These are phyloP conservation scores for Cyberlindnera misumaiensis DNA, from an alignment of 805 yeast genomes.

Conservation along the genomic window DNA sequence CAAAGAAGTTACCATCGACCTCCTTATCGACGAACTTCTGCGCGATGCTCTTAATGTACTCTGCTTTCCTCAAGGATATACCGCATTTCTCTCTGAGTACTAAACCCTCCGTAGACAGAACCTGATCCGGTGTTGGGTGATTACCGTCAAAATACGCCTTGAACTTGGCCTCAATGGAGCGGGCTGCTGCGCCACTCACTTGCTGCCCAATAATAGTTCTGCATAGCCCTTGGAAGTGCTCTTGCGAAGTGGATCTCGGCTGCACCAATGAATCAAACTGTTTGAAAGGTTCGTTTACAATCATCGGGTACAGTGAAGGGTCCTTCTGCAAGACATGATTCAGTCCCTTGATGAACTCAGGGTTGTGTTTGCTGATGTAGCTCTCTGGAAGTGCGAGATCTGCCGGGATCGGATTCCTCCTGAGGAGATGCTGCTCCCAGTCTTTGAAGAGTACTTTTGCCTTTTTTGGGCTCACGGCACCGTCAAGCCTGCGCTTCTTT, in stretches of 20 bases:
- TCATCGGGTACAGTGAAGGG: conserved; percentile 28
- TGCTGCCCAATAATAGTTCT: conserved; percentile 63
- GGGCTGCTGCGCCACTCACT: conserved; percentile 76
- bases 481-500: conserved; percentile 5
- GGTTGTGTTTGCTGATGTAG: conserved; percentile 23
- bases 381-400: conserved; percentile 18
- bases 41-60: conserved; percentile 52
- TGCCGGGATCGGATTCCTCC: conserved; percentile 9
- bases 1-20: conserved; percentile 32
- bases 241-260: conserved; percentile 16
- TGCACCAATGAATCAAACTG: conserved; percentile 19
- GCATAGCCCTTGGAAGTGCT: conserved; percentile 36
- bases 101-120: conserved; percentile 36
- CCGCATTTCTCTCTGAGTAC: conserved; percentile 54
- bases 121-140: conserved; percentile 36
- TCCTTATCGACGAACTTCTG: conserved; percentile 38
- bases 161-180: conserved; percentile 49
- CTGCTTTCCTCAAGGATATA: conserved; percentile 58
- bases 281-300: conserved; percentile 23
- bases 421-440: conserved; percentile 6
- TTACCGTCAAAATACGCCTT: conserved; percentile 28
- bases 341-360: conserved; percentile 30
- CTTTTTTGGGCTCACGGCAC: conserved; percentile 3
- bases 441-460: conserved; percentile 9
- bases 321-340: conserved; percentile 28